A percentile compares a stretch with the other conserved stretches of the same genome.
phyloP scores from a whole-genome alignment of 78 protist species.

The Mastigamoeba balamuthi region DNA sequence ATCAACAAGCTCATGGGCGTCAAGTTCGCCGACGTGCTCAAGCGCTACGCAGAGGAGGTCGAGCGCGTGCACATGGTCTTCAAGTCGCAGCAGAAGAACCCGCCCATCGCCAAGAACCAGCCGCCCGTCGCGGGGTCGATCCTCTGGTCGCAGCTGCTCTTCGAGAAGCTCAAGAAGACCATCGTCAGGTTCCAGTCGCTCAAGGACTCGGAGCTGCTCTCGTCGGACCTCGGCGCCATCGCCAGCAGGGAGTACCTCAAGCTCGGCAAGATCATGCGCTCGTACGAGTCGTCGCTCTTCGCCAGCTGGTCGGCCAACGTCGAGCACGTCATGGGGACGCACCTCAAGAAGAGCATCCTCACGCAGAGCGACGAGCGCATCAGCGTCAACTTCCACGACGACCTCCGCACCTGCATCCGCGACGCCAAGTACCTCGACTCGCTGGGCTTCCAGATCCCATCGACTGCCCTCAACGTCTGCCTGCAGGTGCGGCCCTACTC shows the following conservation, averaged over 20 bases:
- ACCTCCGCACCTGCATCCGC: conserved; percentile 35
- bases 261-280: conserved; percentile 39
- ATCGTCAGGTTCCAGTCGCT: conserved; percentile 32
- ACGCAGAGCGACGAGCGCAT: neutral
- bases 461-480: conserved; percentile 63
- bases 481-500: conserved; percentile 27
- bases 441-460: conserved; percentile 58
- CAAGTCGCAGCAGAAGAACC: conserved; percentile 5
- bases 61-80: conserved; percentile 24
- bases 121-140: conserved; percentile 82
- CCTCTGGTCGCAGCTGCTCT: conserved; percentile 62
- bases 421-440: conserved; percentile 77
- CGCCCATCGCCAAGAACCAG: conserved; percentile 66
- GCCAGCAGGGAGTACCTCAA: conserved; percentile 14
- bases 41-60: conserved; percentile 34
- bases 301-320: conserved; percentile 28
- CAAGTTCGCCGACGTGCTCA: conserved; percentile 60
- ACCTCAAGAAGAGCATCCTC: neutral
- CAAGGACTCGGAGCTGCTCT: conserved; percentile 4
- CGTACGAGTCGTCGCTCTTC: conserved; percentile 39
- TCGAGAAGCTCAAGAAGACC: conserved; percentile 50
- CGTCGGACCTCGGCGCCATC: conserved; percentile 6
- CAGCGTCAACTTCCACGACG: conserved; percentile 52
- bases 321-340: neutral
- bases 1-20: conserved; percentile 37